Evolutionary conservation across 78 protist species (phyloP), one percentile per base, ranked within the genome.

Genomic region (Dictyostelium citrinum): DNA sequence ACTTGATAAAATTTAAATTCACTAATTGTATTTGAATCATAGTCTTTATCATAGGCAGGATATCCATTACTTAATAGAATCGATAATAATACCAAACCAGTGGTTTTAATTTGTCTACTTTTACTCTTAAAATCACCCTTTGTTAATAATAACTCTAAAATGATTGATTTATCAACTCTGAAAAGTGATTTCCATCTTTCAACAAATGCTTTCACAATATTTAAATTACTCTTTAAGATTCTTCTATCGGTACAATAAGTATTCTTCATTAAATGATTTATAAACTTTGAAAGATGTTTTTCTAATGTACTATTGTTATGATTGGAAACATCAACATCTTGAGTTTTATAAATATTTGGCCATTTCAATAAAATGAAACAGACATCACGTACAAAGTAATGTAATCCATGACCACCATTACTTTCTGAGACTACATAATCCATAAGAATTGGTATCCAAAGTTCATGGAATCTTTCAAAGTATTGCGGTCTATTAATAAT

Each of bases 301-400:
- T 33, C 39, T 7, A 22, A 35, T 49, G 84, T 9, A 55, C 1
- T 20, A 17, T 16, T 20, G 14, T 2, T 0, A 64, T 20, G 11
- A 14, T 2, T 12, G 11, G 46, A 31, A 1, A 22, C 29, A 60
- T n/a, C 7, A 41, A 1, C 24, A 45, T 24, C 37, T 35, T 29
- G n/a, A 31, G 43, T 17, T 16, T 31, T 70, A 45, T 67, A 88
- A 31, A 88, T 58, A 17, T 88, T 88, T 45, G 78, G 84, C 93
- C 93, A 88, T 12, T 37, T 29, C 27, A 93, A 37, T 11, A 88
- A 43, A 4, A 93, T 58, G 31, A 78, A 14, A n/a, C 90, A 82
- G 27, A 93, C 75, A 58, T 95, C 97, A 43, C 97, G 88, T 33
- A 91, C 58, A 24, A 93, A 90, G 74, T 95, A 95, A 71, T 95